A percentile compares a stretch with the other conserved stretches of the same genome.
Conservation (phyloP, 805 yeast genomes). For the Ogataea trehaloabstinens region DNA sequence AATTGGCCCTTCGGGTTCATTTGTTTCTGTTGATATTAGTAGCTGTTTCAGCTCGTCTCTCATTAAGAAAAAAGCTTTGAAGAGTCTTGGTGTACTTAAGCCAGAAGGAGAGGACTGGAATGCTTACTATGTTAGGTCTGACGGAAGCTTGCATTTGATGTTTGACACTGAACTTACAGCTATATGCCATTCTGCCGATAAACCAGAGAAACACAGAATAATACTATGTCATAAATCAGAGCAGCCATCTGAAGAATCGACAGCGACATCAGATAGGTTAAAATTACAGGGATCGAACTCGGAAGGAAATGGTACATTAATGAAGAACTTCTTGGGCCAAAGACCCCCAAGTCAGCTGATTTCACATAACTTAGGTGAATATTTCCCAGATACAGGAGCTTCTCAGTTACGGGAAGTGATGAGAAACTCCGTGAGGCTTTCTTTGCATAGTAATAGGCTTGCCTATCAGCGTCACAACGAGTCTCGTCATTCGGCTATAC, state of each 20-base stretch:
- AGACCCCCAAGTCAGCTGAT: slow-evolving; percentile 93
- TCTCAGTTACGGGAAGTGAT: slow-evolving; percentile 74
- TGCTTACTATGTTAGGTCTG: slow-evolving; percentile 49
- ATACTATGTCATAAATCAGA: slow-evolving; percentile 66
- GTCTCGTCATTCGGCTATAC: slow-evolving; percentile 1
- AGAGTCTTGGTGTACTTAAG: slow-evolving; percentile 48
- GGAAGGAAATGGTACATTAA: slow-evolving; percentile 5
- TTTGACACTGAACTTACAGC: slow-evolving; percentile 81
- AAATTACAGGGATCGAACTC: slow-evolving; percentile 2
- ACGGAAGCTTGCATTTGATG: slow-evolving; percentile 43
- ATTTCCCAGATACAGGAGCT: slow-evolving; percentile 81
- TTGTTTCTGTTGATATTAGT: slow-evolving; percentile 63
- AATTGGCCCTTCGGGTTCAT: slow-evolving; percentile 71
- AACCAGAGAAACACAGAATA: slow-evolving; percentile 66
- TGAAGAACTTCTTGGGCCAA: slow-evolving; percentile 69
- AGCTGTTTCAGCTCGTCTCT: slow-evolving; percentile 82
- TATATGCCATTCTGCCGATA: slow-evolving; percentile 72
- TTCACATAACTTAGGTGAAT: slow-evolving; percentile 83
- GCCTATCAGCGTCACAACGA: slow-evolving; percentile 12
- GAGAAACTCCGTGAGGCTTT: slow-evolving; percentile 78
- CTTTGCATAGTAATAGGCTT: slow-evolving; percentile 41
- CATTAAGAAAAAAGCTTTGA: slow-evolving; percentile 67
- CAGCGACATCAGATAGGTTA: slow-evolving; percentile 9
- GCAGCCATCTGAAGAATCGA: slow-evolving; percentile 48
- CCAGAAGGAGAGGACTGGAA: slow-evolving; percentile 51